A percentile compares a stretch with the other conserved stretches of the same genome.
Evolutionary conservation across 2,329 filamentous ascomycete genomes (phyloP).

Genomic region (Aspergillus ustus): DNA sequence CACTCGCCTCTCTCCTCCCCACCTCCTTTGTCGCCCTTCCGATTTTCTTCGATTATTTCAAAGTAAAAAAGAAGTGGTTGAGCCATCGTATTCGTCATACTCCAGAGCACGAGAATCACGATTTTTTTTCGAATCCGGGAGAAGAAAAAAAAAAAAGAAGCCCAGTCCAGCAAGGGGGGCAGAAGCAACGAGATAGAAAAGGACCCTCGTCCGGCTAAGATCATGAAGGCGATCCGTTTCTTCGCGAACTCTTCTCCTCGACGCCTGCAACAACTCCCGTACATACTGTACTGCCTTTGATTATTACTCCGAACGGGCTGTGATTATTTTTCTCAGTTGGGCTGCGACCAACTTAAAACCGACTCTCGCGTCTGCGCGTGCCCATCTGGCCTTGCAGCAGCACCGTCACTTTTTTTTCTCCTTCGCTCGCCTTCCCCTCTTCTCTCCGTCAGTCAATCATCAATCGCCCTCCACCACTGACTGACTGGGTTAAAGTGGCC

Average conservation of each 20-base stretch:
- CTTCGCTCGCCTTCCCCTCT: conserved; percentile 1
- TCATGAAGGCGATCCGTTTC: conserved; percentile 13
- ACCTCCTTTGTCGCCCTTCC: conserved; percentile 17
- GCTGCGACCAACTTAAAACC: conserved; percentile 20
- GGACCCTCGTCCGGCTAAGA: conserved; percentile 8
- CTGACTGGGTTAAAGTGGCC: conserved; percentile 3
- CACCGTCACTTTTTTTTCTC: conserved; percentile 8
- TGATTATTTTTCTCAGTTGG: conserved; percentile 13
- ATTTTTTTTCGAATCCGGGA: neutral
- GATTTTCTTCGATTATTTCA: conserved; percentile 14
- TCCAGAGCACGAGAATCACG: neutral
- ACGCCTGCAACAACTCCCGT: neutral
- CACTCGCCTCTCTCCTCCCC: conserved; percentile 20
- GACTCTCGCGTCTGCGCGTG: conserved; percentile 20
- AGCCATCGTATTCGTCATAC: conserved; percentile 7
- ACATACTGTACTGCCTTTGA: neutral
- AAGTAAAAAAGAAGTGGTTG: neutral
- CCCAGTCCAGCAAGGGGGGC: neutral
- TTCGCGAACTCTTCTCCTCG: conserved; percentile 11
- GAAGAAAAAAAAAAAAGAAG: conserved; percentile 1
- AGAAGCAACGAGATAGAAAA: conserved; percentile 6
- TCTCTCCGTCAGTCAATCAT: conserved; percentile 8
- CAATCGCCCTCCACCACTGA: neutral
- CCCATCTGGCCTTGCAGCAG: conserved; percentile 15
- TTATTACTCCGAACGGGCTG: conserved; percentile 1